phyloP scores from a whole-genome alignment of 345 rosid genomes.

The Salix viminalis region DNA sequence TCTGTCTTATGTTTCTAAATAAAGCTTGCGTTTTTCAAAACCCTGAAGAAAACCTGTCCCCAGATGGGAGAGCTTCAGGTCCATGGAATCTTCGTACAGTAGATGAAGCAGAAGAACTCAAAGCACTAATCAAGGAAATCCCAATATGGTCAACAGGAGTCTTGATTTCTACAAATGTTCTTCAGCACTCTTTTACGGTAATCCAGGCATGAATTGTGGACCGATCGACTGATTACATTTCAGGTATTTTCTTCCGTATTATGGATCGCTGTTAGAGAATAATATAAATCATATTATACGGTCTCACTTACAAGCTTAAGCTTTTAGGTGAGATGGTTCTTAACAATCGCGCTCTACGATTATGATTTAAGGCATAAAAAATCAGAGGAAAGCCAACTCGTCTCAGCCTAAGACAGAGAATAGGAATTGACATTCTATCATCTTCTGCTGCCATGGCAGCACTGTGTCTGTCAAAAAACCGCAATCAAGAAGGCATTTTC shows the following conservation, averaged over 20 bases:
- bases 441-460: constrained; percentile 24
- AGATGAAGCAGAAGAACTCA: constrained; percentile 50
- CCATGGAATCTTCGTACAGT: constrained; percentile 43
- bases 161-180: constrained; percentile 17
- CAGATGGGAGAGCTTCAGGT: constrained; percentile 22
- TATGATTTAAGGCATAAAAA: constrained; percentile 17
- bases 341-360: constrained; percentile 31
- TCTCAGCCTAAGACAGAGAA: constrained; percentile 37
- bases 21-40: constrained; percentile 41
- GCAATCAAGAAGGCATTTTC: constrained; percentile 20
- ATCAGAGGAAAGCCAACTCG: constrained; percentile 20
- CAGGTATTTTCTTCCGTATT: constrained; percentile 18
- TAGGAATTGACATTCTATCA: constrained; percentile 35
- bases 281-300: no score
- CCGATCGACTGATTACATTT: constrained; percentile 40
- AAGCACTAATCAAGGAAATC: constrained; percentile 38
- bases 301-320: no score
- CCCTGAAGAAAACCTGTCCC: constrained; percentile 24
- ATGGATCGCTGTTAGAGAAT: constrained; percentile 14
- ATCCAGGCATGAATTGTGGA: constrained; percentile 41
- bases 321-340: no score
- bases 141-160: constrained; percentile 49
- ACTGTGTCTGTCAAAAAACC: constrained; percentile 17
- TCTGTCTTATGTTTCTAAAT: constrained; percentile 32
- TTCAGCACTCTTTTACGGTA: constrained; percentile 30